Evolutionary conservation across 148 eudicot species (phyloP).

Genomic region (Vaccinium corymbosum): DNA sequence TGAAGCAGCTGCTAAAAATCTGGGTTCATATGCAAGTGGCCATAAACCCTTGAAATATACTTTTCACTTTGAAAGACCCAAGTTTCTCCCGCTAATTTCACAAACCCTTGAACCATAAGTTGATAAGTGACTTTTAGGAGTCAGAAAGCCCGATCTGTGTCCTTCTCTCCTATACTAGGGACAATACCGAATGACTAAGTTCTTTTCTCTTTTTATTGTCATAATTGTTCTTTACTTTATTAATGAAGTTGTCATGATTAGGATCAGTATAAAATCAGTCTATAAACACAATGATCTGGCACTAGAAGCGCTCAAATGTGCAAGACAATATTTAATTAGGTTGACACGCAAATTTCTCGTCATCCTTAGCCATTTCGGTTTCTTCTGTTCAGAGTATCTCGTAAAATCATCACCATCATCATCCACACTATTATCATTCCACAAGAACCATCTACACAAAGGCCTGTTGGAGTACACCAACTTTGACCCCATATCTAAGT

Average conservation of each 20-base stretch:
- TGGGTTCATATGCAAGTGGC: not conserved
- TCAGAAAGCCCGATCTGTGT: not conserved
- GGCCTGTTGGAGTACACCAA: not conserved
- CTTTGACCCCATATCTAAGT: conserved; percentile 3
- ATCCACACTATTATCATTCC: not conserved
- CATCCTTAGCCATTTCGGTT: not conserved
- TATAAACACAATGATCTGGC: not conserved
- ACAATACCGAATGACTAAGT: not conserved
- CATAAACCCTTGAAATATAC: not conserved
- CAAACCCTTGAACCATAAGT: not conserved
- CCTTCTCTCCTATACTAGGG: not conserved
- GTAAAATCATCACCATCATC: not conserved
- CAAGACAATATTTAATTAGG: not conserved
- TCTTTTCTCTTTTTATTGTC: not conserved
- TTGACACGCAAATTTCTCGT: conserved; percentile 3
- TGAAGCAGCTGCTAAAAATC: not conserved
- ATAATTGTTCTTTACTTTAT: not conserved
- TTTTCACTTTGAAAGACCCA: not conserved
- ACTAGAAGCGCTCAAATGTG: not conserved
- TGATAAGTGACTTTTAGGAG: not conserved
- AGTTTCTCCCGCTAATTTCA: not conserved
- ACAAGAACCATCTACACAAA: not conserved
- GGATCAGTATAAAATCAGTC: not conserved
- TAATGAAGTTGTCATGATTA: not conserved
- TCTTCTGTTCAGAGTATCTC: not conserved